Base-by-base conservation (phyloP, 176 grass and related monocot species). In the Dactylis glomerata region DNA sequence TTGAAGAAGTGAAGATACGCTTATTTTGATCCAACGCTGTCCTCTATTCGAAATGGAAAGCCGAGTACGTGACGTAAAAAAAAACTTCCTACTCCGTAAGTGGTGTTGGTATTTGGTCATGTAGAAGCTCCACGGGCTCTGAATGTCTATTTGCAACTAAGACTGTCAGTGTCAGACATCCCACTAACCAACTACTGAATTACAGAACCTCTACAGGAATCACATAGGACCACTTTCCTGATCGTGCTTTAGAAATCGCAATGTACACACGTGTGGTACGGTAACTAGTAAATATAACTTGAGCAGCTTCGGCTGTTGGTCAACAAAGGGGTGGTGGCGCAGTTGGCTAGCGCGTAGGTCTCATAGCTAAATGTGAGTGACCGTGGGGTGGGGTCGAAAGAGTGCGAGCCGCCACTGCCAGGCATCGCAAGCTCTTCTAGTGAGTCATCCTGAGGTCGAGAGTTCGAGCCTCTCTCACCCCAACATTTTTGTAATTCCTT, bases 391-490 rank as follows among this genome's bases (percentile, higher is more conserved):
- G 23, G 24, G 56, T 59, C 56, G 56, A 59, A 11, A 2, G 50
- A 52, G 50, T 52, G 17, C 6, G 23, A 27, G 56, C 23, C 56
- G 52, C 56, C 56, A 24, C 22, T 19, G 54, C 56, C 23, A 27
- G 56, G 56, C 56, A 10, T 59, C 23, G 5, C 51, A 54, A 59
- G 56, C 56, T 59, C 27, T 24, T 59, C 22, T 24, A 24, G 4
- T 15, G 94, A 92, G 92, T 89, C 0, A 94, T 94, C 92, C 91
- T 93, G 92, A 95, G 95, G 92, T 97, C 91, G 92, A 91, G 92
- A 97, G 95, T 97, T 95, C 92, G 87, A 95, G 89, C 95, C 92
- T 95, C 92, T 95, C 90, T 93, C 95, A 91, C 90, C 92, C 91
- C 87, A 95, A 5, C 0, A 0, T 5, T n/a, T 61, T 33, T 16